Evolutionary conservation across 345 rosid genomes (phyloP).

Genomic region (Garcia nutans): DNA sequence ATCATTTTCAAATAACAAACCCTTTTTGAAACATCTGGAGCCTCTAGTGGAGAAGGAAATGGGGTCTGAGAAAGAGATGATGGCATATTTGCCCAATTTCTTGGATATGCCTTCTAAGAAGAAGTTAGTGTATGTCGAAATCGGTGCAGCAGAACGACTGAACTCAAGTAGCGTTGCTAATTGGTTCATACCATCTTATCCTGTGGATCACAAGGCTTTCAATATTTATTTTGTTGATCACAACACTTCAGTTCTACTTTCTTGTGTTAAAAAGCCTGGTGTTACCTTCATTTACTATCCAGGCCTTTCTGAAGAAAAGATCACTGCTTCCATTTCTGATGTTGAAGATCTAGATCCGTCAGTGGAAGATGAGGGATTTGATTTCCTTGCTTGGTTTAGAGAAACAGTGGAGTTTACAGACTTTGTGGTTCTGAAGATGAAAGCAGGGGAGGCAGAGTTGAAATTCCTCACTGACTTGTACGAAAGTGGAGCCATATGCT

Average conservation of each 20-base stretch:
- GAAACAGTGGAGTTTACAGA: conserved; percentile 70
- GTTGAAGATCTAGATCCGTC: conserved; percentile 49
- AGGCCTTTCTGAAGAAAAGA: conserved; percentile 51
- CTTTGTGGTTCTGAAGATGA: conserved; percentile 80
- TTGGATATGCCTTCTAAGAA: conserved; percentile 47
- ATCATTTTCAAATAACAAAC: conserved; percentile 43
- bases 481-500: conserved; percentile 67
- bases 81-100: conserved; percentile 63
- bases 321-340: conserved; percentile 4
- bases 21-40: conserved; percentile 51
- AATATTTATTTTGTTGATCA: conserved; percentile 74
- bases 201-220: conserved; percentile 53
- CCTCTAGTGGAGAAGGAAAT: conserved; percentile 49
- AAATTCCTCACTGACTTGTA: conserved; percentile 59
- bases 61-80: conserved; percentile 40
- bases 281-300: conserved; percentile 78
- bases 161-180: conserved; percentile 35
- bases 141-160: conserved; percentile 64
- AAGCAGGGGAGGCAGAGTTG: conserved; percentile 53
- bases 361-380: conserved; percentile 55
- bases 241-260: conserved; percentile 67
- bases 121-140: conserved; percentile 60
- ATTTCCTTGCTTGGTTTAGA: conserved; percentile 74
- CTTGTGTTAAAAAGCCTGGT: conserved; percentile 66
- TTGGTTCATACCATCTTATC: conserved; percentile 73